Conservation (phyloP, 345 rosid genomes). For the Populus davidiana region DNA sequence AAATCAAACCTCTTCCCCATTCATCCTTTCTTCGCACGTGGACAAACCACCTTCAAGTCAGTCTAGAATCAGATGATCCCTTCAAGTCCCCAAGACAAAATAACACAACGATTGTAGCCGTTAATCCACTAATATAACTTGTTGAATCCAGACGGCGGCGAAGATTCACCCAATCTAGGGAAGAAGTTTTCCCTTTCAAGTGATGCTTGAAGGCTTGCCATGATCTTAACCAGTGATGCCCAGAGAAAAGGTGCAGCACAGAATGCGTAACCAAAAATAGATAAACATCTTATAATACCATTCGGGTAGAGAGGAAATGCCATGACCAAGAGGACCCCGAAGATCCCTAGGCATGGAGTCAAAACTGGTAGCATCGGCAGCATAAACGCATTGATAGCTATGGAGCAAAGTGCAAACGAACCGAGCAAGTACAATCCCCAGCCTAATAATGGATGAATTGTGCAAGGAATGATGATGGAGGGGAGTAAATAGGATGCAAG, state of each 20-base stretch:
- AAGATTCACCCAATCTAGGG: slow-evolving; percentile 46
- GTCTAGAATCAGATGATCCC: not conserved
- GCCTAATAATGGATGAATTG: slow-evolving; percentile 78
- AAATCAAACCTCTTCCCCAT: slow-evolving; percentile 15
- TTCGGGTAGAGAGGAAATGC: slow-evolving; percentile 68
- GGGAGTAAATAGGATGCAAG: slow-evolving; percentile 72
- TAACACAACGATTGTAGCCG: not conserved
- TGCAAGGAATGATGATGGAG: slow-evolving; percentile 69
- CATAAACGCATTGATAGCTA: slow-evolving; percentile 62
- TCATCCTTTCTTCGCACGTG: not conserved
- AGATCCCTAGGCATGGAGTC: slow-evolving; percentile 60
- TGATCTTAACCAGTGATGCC: slow-evolving; percentile 53
- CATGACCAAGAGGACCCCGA: slow-evolving; percentile 76
- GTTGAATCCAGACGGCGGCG: slow-evolving; percentile 27
- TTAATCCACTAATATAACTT: slow-evolving; percentile 12
- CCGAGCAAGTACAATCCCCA: slow-evolving; percentile 82
- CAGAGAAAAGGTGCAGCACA: slow-evolving; percentile 71
- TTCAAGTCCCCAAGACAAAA: not conserved
- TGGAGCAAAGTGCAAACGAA: slow-evolving; percentile 52
- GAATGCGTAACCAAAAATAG: slow-evolving; percentile 67
- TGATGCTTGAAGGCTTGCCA: slow-evolving; percentile 57
- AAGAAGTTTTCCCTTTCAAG: slow-evolving; percentile 75
- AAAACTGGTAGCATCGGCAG: slow-evolving; percentile 58
- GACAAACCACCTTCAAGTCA: not conserved
- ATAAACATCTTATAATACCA: slow-evolving; percentile 68